Percentiles rank a stretch among this genome's conserved stretches.
Evolutionary conservation across 1,139 yeast genomes (phyloP).

Genomic region (Taphrina pruni): DNA sequence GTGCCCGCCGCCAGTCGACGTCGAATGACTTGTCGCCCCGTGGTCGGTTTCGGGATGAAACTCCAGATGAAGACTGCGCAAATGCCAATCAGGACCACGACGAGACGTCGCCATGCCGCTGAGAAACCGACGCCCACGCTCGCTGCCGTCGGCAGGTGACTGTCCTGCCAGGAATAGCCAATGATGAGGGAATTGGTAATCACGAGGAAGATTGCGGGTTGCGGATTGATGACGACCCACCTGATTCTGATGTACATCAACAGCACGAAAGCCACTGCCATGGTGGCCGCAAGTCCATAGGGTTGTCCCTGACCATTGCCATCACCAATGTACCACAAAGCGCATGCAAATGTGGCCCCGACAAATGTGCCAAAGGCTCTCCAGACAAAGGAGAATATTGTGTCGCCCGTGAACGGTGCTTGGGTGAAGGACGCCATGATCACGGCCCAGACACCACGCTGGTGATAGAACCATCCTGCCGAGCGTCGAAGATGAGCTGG

Average conservation of each 20-base stretch:
- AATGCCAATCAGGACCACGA: slow-evolving; percentile 51
- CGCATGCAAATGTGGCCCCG: slow-evolving; percentile 51
- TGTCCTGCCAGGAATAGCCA: slow-evolving; percentile 52
- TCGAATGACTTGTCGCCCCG: slow-evolving; percentile 49
- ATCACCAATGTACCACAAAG: slow-evolving; percentile 53
- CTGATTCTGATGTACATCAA: slow-evolving; percentile 51
- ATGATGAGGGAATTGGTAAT: slow-evolving; percentile 50
- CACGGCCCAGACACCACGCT: slow-evolving; percentile 52
- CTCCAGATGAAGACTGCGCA: slow-evolving; percentile 50
- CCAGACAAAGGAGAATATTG: slow-evolving; percentile 49
- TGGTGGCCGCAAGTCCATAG: slow-evolving; percentile 51
- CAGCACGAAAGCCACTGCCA: slow-evolving; percentile 48
- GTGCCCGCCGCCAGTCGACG: slow-evolving; percentile 47
- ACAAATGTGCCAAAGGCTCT: slow-evolving; percentile 50
- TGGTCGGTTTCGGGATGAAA: slow-evolving; percentile 50
- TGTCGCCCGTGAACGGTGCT: slow-evolving; percentile 52
- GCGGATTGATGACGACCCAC: slow-evolving; percentile 49
- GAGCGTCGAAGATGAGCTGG: slow-evolving; percentile 50
- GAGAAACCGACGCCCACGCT: slow-evolving; percentile 50
- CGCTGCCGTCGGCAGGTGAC: slow-evolving; percentile 41
- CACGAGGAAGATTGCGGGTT: slow-evolving; percentile 50
- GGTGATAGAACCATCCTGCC: slow-evolving; percentile 48
- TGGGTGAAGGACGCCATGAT: slow-evolving; percentile 51
- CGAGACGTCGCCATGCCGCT: slow-evolving; percentile 53
- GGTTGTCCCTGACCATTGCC: slow-evolving; percentile 39